Percentiles rank a stretch among this genome's conserved stretches.
phyloP scores from a whole-genome alignment of 1,284 basidiomycete genomes.

The Veloboletus limbatus region DNA sequence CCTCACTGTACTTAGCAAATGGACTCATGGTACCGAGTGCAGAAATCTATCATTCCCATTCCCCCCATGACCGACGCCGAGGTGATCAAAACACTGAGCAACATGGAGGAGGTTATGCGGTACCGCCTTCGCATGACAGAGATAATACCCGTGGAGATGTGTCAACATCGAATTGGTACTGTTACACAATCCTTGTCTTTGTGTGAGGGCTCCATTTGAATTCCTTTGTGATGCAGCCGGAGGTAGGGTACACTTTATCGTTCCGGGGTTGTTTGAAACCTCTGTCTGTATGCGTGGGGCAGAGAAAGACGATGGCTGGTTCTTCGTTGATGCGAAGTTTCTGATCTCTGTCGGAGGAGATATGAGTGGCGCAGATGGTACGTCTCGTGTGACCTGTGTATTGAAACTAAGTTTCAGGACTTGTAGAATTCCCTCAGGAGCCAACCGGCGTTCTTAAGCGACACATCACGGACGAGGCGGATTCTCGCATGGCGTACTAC shows the following conservation, averaged over 20 bases:
- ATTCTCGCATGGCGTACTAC: conserved; percentile 62
- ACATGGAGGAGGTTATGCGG: conserved; percentile 75
- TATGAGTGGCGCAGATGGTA: conserved; percentile 67
- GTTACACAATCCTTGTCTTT: conserved; percentile 13
- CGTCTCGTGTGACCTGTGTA: conserved; percentile 2
- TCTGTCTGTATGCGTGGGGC: conserved; percentile 72
- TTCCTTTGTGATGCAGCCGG: conserved; percentile 44
- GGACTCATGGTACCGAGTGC: conserved; percentile 20
- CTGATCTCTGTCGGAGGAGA: conserved; percentile 73
- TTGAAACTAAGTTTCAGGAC: conserved; percentile 1
- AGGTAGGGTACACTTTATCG: conserved; percentile 76
- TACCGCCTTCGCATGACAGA: conserved; percentile 75
- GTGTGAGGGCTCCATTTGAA: conserved; percentile 15
- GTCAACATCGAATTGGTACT: conserved; percentile 65
- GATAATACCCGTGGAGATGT: conserved; percentile 75
- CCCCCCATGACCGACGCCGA: conserved; percentile 66
- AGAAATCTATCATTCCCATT: conserved; percentile 69
- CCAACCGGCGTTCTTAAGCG: conserved; percentile 63
- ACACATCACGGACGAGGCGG: conserved; percentile 70
- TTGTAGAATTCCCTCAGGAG: conserved; percentile 64
- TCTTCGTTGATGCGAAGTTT: conserved; percentile 76
- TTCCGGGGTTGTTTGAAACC: conserved; percentile 71
- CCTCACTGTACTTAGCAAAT: conserved; percentile 16
- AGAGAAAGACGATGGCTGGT: conserved; percentile 72
- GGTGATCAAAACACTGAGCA: conserved; percentile 60